These are phyloP conservation scores for Whalleya microplaca DNA, from an alignment of 2,329 filamentous ascomycete genomes.

Conservation along the genomic window DNA sequence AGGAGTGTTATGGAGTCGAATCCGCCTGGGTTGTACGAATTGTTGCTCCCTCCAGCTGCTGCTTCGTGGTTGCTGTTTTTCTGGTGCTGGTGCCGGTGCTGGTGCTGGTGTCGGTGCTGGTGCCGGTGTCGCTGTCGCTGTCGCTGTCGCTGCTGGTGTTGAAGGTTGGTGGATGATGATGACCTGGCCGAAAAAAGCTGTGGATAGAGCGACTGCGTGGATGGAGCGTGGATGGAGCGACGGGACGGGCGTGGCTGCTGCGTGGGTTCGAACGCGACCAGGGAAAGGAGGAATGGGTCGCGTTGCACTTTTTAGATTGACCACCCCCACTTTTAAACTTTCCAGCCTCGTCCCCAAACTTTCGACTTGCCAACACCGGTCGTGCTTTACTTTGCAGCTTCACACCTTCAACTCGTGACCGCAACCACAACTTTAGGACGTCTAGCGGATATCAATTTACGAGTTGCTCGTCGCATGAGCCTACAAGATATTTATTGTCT, in stretches of 20 bases:
- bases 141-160: background rate
- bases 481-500: background rate
- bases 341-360: background rate
- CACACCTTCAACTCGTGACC: background rate
- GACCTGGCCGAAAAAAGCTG: background rate
- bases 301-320: no score
- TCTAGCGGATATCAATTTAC: background rate
- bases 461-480: background rate
- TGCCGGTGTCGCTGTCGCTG: no score
- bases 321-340: background rate
- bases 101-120: no score
- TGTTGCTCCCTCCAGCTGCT: no score
- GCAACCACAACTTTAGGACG: background rate
- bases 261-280: background rate
- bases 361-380: background rate
- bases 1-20: no score
- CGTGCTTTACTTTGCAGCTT: background rate
- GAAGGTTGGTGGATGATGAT: constrained; percentile 21
- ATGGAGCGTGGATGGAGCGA: no score
- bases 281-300: background rate
- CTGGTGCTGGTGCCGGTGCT: no score
- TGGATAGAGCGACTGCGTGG: background rate
- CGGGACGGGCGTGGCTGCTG: no score
- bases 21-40: no score
- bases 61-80: no score